Conservation (phyloP, 306 rosid genomes). For the Mucuna pruriens region DNA sequence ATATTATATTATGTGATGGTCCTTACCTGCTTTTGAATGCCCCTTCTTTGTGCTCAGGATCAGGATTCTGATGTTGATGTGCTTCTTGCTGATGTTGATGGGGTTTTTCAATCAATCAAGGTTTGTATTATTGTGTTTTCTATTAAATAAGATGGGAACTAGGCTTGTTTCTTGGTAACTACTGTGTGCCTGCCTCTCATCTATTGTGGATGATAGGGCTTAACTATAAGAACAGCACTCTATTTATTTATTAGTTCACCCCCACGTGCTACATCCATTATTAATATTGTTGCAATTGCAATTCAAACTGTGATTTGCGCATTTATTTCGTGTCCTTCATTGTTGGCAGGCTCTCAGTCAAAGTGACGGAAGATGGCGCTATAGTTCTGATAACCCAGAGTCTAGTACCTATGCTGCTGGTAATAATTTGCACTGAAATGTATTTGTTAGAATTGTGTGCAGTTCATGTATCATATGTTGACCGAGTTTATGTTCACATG, state of each 20-base stretch:
- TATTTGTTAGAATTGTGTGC: not conserved
- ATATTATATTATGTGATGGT: conserved; percentile 24
- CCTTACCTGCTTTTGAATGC: conserved; percentile 35
- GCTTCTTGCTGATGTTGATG: conserved; percentile 72
- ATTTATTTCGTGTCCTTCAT: conserved; percentile 34
- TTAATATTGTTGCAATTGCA: not conserved
- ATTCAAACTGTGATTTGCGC: conserved; percentile 6
- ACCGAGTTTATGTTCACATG: not conserved
- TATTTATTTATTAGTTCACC: conserved; percentile 4
- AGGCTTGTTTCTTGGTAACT: conserved; percentile 28
- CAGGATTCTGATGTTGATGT: conserved; percentile 69
- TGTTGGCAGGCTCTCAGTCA: conserved; percentile 88
- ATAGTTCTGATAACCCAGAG: conserved; percentile 81
- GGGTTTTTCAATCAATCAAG: conserved; percentile 83
- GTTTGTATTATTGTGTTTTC: conserved; percentile 42
- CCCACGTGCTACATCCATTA: not conserved
- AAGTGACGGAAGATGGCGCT: conserved; percentile 99
- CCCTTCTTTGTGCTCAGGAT: conserved; percentile 53
- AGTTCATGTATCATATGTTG: not conserved
- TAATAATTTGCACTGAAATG: conserved; percentile 46
- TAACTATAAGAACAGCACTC: conserved; percentile 16
- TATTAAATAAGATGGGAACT: conserved; percentile 22
- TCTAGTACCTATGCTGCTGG: conserved; percentile 98
- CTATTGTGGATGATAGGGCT: conserved; percentile 6
- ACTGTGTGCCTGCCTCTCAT: conserved; percentile 29